phyloP scores from a whole-genome alignment of 1,284 basidiomycete species.

The Rhodotorula sp. region DNA sequence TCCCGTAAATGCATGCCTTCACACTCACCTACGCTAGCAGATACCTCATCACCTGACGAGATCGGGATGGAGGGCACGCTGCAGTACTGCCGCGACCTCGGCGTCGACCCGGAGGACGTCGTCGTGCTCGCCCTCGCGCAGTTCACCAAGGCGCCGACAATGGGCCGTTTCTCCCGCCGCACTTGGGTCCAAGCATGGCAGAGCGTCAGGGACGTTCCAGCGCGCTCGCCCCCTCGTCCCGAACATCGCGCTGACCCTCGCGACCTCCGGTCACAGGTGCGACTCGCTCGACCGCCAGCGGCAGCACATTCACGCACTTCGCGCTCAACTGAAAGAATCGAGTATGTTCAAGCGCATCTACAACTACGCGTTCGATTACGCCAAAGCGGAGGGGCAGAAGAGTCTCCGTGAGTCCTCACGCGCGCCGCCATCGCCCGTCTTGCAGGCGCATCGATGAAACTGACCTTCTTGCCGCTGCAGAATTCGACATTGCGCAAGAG shows the following conservation, averaged over 20 bases:
- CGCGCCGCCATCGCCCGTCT: too few species aligned
- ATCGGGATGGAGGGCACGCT: constrained; percentile 75
- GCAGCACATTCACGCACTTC: constrained; percentile 61
- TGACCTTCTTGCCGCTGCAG: constrained; percentile 51
- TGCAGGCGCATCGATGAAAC: too few species aligned
- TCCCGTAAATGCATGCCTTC: neutral
- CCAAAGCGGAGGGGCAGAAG: constrained; percentile 67
- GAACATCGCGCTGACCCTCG: neutral
- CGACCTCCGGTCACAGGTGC: constrained; percentile 55
- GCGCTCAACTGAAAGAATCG: constrained; percentile 67
- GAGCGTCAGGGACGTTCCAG: constrained; percentile 42
- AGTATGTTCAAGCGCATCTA: constrained; percentile 85
- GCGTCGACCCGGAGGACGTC: constrained; percentile 71
- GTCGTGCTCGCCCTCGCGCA: constrained; percentile 74
- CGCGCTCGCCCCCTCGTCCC: neutral
- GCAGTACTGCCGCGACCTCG: constrained; percentile 67
- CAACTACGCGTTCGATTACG: constrained; percentile 84
- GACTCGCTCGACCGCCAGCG: constrained; percentile 74
- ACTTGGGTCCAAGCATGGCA: constrained; percentile 84
- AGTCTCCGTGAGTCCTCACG: constrained; percentile 51
- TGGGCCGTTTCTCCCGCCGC: constrained; percentile 74
- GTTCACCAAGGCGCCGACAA: constrained; percentile 69
- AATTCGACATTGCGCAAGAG: constrained; percentile 70
- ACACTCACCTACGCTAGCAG: constrained; percentile 43
- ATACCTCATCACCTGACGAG: constrained; percentile 56